Evolutionary conservation across 2,329 filamentous ascomycete genomes (phyloP).

Genomic region (Parascedosporium putredinis): DNA sequence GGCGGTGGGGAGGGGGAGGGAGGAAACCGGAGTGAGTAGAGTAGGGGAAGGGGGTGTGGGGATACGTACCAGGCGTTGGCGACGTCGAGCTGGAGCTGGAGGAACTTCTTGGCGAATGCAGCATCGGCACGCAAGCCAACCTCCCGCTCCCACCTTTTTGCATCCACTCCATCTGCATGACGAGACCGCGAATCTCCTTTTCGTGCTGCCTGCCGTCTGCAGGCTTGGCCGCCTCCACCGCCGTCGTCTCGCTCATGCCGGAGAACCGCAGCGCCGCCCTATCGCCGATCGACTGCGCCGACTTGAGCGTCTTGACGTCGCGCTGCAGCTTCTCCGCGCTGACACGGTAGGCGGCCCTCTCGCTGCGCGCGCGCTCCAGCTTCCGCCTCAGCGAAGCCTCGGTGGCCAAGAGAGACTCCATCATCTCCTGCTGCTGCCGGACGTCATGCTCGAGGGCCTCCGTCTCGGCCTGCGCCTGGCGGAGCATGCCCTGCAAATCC

Average conservation of each 20-base stretch:
- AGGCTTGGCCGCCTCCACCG: not conserved
- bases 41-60: constrained; percentile 7
- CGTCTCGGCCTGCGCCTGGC: constrained; percentile 51
- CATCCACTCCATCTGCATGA: constrained; percentile 86
- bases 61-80: constrained; percentile 88
- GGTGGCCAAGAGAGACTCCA: constrained; percentile 45
- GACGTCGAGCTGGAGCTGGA: constrained; percentile 68
- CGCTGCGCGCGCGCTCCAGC: constrained; percentile 58
- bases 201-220: constrained; percentile 47
- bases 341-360: constrained; percentile 46
- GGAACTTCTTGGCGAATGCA: constrained; percentile 77
- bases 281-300: constrained; percentile 8
- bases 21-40: constrained; percentile 7
- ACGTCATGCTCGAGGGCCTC: constrained; percentile 66
- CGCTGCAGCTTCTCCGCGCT: constrained; percentile 44
- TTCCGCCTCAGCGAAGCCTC: constrained; percentile 54
- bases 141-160: constrained; percentile 70
- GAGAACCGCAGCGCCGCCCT: constrained; percentile 35
- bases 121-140: constrained; percentile 69
- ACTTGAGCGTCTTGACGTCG: constrained; percentile 37
- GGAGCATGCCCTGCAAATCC: constrained; percentile 50
- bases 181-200: constrained; percentile 70
- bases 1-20: too few relatives aligned
- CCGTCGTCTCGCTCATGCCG: not conserved
- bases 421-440: constrained; percentile 54